Evolutionary conservation across 345 rosid species (phyloP).

Genomic region (Schrenkiella parvula): DNA sequence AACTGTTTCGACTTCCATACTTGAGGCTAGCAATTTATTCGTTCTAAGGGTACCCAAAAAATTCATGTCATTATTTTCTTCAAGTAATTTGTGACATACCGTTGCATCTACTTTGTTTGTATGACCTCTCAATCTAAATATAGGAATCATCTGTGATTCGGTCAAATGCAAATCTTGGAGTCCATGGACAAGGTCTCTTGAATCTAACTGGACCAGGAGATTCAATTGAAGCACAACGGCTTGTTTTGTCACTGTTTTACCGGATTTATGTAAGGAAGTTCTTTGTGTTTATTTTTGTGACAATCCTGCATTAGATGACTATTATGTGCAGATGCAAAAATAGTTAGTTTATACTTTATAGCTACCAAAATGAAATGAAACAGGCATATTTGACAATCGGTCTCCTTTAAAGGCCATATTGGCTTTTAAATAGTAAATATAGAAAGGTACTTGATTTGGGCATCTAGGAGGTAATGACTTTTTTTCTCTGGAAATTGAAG

Average conservation of each 20-base stretch:
- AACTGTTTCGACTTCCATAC: slow-evolving; percentile 73
- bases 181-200: slow-evolving; percentile 95
- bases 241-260: slow-evolving; percentile 91
- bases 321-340: slow-evolving; percentile 1
- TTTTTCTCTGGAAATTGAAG: slow-evolving; percentile 41
- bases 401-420: neutral
- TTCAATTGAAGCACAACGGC: slow-evolving; percentile 86
- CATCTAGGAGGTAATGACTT: slow-evolving; percentile 1
- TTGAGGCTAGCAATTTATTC: slow-evolving; percentile 92
- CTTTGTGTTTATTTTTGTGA: slow-evolving; percentile 5
- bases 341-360: slow-evolving; percentile 10
- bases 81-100: slow-evolving; percentile 18
- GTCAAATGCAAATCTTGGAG: slow-evolving; percentile 94
- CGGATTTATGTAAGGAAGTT: slow-evolving; percentile 70
- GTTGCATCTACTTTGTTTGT: neutral
- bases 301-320: slow-evolving; percentile 13
- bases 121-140: slow-evolving; percentile 1
- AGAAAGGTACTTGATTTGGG: slow-evolving; percentile 9
- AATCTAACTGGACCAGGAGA: slow-evolving; percentile 93
- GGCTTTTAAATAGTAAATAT: slow-evolving; percentile 4
- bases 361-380: slow-evolving; percentile 5
- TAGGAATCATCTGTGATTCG: slow-evolving; percentile 93
- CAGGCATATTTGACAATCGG: neutral
- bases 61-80: slow-evolving; percentile 11
- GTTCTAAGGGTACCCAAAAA: slow-evolving; percentile 71